Percentiles rank a stretch among this genome's conserved stretches.
Conservation (phyloP, 768 basidiomycete genomes). For the Phlebiopsis gigantea region DNA sequence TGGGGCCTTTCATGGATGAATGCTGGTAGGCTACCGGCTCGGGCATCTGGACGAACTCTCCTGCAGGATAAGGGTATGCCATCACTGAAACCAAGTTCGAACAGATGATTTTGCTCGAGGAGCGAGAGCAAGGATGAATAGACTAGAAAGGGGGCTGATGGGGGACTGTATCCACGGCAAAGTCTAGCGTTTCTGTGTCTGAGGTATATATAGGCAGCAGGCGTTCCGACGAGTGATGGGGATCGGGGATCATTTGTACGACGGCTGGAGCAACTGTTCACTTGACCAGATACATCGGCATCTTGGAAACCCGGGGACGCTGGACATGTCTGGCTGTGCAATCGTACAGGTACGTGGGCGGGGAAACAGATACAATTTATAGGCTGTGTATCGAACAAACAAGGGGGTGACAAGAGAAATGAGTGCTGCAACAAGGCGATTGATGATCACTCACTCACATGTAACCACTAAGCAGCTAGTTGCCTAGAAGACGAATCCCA, state of each 20-base stretch:
- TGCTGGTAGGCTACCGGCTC: neutral
- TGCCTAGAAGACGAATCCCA: too few relatives aligned
- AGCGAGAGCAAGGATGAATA: neutral
- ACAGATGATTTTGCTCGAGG: neutral
- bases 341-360: too few relatives aligned
- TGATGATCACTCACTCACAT: too few relatives aligned
- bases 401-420: too few relatives aligned
- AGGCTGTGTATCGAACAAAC: too few relatives aligned
- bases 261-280: neutral
- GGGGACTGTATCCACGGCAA: too few relatives aligned
- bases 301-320: neutral
- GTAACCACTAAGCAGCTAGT: too few relatives aligned
- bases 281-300: neutral
- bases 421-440: too few relatives aligned
- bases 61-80: neutral
- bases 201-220: conserved; percentile 4
- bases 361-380: too few relatives aligned
- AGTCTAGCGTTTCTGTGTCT: neutral
- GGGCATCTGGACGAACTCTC: neutral
- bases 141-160: neutral
- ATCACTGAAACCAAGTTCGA: neutral
- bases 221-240: neutral
- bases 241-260: conserved; percentile 1
- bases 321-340: too few relatives aligned
- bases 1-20: conserved; percentile 3